phyloP scores from a whole-genome alignment of 768 basidiomycete genomes.

The Leucocoprinus sp. region DNA sequence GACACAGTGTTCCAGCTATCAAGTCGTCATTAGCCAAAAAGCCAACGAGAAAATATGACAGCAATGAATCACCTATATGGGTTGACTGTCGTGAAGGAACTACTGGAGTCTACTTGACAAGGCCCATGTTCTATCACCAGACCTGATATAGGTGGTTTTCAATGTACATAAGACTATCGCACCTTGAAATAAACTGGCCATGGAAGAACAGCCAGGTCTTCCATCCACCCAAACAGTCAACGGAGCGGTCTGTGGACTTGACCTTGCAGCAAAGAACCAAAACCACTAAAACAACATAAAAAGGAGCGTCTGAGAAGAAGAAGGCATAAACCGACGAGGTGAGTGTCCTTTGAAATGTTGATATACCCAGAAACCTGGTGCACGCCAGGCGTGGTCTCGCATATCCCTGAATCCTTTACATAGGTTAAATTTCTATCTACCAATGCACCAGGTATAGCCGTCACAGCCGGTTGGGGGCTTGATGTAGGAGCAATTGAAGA shows the following conservation, averaged over 20 bases:
- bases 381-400: slow-evolving; percentile 51
- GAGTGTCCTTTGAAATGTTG: slow-evolving; percentile 46
- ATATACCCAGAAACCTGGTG: slow-evolving; percentile 59
- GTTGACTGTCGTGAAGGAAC: neutral
- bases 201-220: slow-evolving; percentile 46
- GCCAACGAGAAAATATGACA: neutral
- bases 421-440: neutral
- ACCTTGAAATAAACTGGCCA: slow-evolving; percentile 61
- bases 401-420: slow-evolving; percentile 6
- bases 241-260: slow-evolving; percentile 50
- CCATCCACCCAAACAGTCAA: slow-evolving; percentile 37
- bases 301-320: neutral
- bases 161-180: neutral
- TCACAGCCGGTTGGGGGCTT: neutral
- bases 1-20: slow-evolving; percentile 9
- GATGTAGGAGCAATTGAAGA: neutral
- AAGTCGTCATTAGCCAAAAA: neutral
- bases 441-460: neutral
- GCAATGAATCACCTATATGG: slow-evolving; percentile 3
- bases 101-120: slow-evolving; percentile 3
- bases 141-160: no score
- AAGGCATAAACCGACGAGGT: slow-evolving; percentile 39
- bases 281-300: slow-evolving; percentile 33
- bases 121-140: neutral
- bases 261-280: slow-evolving; percentile 61